A percentile compares a stretch with the other conserved stretches of the same genome.
Conservation (phyloP, 2,329 filamentous ascomycete species). For the Tothia fuscella region DNA sequence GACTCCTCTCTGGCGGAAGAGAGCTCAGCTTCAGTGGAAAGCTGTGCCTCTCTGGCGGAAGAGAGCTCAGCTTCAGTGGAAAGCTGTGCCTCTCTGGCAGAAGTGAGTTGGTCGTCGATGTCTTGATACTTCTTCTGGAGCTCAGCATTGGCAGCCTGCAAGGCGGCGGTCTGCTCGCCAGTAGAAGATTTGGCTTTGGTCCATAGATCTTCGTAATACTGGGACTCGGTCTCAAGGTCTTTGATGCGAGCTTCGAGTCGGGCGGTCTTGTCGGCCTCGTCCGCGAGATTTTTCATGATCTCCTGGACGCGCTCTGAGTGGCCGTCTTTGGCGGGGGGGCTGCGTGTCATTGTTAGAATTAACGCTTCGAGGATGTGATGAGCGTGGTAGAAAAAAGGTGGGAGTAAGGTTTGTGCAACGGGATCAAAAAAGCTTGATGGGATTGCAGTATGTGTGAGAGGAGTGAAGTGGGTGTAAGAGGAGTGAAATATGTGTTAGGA, state of each 20-base stretch:
- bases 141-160: background rate
- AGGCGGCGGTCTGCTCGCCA: background rate
- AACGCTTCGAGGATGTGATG: background rate
- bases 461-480: no score
- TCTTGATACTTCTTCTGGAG: background rate
- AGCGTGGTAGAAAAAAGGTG: background rate
- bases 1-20: background rate
- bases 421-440: no score
- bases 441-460: no score
- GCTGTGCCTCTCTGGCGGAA: no score
- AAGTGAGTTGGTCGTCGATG: background rate
- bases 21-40: no score
- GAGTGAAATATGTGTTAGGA: no score
- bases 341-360: background rate
- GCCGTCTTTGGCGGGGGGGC: background rate
- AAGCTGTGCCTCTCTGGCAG: no score
- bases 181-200: background rate
- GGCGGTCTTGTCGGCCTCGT: background rate
- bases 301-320: slow-evolving; percentile 1
- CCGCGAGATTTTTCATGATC: background rate
- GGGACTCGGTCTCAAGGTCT: background rate
- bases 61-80: no score
- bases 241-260: background rate
- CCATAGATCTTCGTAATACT: background rate
- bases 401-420: no score